Percentiles rank a stretch among this genome's conserved stretches.
phyloP scores from a whole-genome alignment of 2,329 filamentous ascomycete species.

The Fusarium nematophilum region DNA sequence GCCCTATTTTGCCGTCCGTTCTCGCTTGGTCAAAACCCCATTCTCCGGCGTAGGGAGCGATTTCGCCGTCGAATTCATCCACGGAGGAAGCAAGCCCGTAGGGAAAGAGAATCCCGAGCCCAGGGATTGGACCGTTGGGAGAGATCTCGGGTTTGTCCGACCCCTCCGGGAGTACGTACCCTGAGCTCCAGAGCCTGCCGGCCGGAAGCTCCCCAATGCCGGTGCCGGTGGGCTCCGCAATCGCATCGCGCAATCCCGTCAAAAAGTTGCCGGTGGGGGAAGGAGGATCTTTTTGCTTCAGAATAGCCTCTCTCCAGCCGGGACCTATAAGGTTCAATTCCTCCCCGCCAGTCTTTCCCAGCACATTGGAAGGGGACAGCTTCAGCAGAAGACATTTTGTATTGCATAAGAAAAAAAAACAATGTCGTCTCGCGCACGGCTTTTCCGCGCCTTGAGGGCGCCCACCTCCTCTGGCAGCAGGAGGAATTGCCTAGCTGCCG shows the following conservation, averaged over 20 bases:
- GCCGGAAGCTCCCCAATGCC: conserved; percentile 1
- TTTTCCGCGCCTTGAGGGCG: conserved; percentile 42
- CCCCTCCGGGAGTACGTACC: conserved; percentile 9
- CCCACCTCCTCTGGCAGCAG: conserved; percentile 18
- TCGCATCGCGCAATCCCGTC: conserved; percentile 21
- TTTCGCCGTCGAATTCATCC: background rate
- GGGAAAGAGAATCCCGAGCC: background rate
- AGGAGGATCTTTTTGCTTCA: conserved; percentile 3
- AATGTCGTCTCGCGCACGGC: conserved; percentile 43
- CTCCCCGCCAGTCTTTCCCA: background rate
- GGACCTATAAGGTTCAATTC: conserved; percentile 19
- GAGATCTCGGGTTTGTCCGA: too few relatives aligned
- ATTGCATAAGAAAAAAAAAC: background rate
- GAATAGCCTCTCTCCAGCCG: background rate
- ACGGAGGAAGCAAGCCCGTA: background rate
- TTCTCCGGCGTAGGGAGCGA: background rate
- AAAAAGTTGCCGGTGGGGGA: conserved; percentile 32
- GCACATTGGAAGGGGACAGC: too few relatives aligned
- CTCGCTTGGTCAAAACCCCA: too few relatives aligned
- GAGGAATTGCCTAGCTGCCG: conserved; percentile 26
- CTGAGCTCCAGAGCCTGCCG: background rate
- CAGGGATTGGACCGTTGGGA: conserved; percentile 2
- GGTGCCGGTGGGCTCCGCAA: conserved; percentile 30
- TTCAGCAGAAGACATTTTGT: background rate
- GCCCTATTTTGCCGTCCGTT: too few relatives aligned